Base-by-base conservation (phyloP, 2,329 filamentous ascomycete species). In the Verticillium dahliae region DNA sequence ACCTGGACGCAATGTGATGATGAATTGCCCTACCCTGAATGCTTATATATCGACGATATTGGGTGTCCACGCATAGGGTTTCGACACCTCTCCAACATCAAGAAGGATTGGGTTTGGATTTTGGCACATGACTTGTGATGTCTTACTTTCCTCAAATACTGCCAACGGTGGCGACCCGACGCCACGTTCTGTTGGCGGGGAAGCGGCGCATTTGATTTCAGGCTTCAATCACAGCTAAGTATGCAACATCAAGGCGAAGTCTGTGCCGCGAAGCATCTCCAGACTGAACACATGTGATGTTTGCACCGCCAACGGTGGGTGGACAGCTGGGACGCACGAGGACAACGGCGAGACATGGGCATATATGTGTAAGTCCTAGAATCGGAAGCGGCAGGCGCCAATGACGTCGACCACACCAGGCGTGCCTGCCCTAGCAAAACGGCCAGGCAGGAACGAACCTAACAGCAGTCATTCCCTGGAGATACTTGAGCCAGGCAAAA, bases 11-110 rank as follows among this genome's bases (percentile, higher is more conserved):
- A 96, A 83, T 66, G 97, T 88, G 65, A 97, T 90, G 63, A 96
- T 79, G 57, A 97, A 77, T 69, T 96, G 90, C 2, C 93, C 93
- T 2, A 94, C 88, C 27, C 93, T 88, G 14, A 97, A 78, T 18
- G 91, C 77, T 73, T 97, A 93, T 33, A 97, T 83, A 71, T 97
- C 91, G 61, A 96, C 89, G 65, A 97, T 90, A 69, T 97, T 96
- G 4, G 93, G 90, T 0, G 87, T 85, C 93, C 93, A 97, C 2
- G 85, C 80, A 71, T 97, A 97, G 0, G 93, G 93, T 18, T 75
- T 75, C 22, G 80, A 80, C 57, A 91, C 85, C 71, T 91, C 87
- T 62, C 93, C 93, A 2, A 96, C 91, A 69, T 97, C 92, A 6
- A 97, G 83, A 1, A 97, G 82, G 60, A 97, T 87, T 0, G 91